A percentile compares a stretch with the other conserved stretches of the same genome.
phyloP scores from a whole-genome alignment of 2,329 filamentous ascomycete genomes.

The Tolypocladium pustulatum region DNA sequence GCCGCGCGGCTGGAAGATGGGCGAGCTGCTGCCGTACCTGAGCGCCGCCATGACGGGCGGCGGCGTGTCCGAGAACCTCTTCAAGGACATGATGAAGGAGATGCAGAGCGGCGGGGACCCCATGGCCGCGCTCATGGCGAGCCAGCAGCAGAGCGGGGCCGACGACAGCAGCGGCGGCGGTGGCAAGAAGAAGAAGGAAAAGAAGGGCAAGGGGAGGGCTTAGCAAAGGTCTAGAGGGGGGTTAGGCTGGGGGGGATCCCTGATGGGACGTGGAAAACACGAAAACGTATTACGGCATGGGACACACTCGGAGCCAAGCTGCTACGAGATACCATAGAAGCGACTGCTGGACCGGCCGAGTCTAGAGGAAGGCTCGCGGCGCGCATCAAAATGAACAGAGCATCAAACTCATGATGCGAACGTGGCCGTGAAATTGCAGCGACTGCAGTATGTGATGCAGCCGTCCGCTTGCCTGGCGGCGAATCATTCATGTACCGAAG shows the following conservation, averaged over 20 bases:
- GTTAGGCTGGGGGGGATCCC: background rate
- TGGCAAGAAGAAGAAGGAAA: constrained; percentile 36
- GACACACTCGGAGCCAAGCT: background rate
- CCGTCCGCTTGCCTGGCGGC: background rate
- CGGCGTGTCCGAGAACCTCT: constrained; percentile 85
- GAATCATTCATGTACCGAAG: too few species aligned
- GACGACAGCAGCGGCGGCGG: constrained; percentile 16
- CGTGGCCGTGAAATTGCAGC: background rate
- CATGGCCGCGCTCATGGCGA: constrained; percentile 32
- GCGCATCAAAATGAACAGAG: background rate
- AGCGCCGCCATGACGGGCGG: constrained; percentile 86
- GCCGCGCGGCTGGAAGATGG: constrained; percentile 87
- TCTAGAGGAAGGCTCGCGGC: background rate
- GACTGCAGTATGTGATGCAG: background rate
- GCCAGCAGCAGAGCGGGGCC: constrained; percentile 10
- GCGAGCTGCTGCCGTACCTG: constrained; percentile 72
- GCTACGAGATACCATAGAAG: background rate
- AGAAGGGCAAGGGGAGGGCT: constrained; percentile 33
- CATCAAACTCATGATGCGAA: background rate
- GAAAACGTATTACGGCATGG: background rate
- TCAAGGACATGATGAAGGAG: constrained; percentile 95
- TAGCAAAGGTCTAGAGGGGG: constrained; percentile 6
- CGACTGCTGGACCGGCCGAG: background rate
- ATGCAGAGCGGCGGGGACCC: constrained; percentile 51
- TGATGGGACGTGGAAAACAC: background rate